Percentiles rank a stretch among this genome's conserved stretches.
Conservation (phyloP, 2,329 filamentous ascomycete species). For the Leptographium radiaticola region DNA sequence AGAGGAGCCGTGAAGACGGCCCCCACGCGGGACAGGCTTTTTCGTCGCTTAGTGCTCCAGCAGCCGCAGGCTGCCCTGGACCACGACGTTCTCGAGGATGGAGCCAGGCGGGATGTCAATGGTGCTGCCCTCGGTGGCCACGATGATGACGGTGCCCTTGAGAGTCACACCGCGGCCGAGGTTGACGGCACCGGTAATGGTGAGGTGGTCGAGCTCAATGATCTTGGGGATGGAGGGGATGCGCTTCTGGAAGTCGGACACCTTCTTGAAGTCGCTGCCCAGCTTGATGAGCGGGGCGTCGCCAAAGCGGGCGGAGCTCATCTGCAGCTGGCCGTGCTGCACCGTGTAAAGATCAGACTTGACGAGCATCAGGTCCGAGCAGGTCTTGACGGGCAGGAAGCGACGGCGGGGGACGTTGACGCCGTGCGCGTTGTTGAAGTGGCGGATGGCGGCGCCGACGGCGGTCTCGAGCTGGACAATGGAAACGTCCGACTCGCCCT, state of each 20-base stretch:
- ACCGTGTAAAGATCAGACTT: slow-evolving; percentile 98
- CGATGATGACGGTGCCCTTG: slow-evolving; percentile 98
- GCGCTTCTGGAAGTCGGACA: slow-evolving; percentile 86
- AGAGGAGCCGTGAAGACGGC: no score
- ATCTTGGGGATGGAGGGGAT: slow-evolving; percentile 84
- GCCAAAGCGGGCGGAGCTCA: slow-evolving; percentile 92
- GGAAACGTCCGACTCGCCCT: slow-evolving; percentile 95
- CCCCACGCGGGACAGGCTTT: no score
- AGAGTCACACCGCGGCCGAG: slow-evolving; percentile 88
- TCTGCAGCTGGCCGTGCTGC: slow-evolving; percentile 95
- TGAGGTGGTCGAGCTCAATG: slow-evolving; percentile 85
- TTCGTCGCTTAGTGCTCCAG: slow-evolving; percentile 43
- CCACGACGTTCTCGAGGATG: slow-evolving; percentile 95
- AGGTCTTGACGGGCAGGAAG: slow-evolving; percentile 99
- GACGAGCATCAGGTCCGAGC: slow-evolving; percentile 98
- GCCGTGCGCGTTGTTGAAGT: slow-evolving; percentile 97
- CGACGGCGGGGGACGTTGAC: slow-evolving; percentile 96
- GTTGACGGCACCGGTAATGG: slow-evolving; percentile 95
- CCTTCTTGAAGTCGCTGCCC: slow-evolving; percentile 99
- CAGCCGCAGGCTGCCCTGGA: slow-evolving; percentile 83
- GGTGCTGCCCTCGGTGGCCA: slow-evolving; percentile 92
- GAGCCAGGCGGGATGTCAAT: slow-evolving; percentile 96
- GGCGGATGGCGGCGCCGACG: slow-evolving; percentile 93
- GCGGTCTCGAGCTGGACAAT: slow-evolving; percentile 98
- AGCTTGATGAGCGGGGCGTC: slow-evolving; percentile 98